Evolutionary conservation across 257 asterid species (phyloP), one percentile per base, ranked within the genome.

Genomic region (Sherardia arvensis): DNA sequence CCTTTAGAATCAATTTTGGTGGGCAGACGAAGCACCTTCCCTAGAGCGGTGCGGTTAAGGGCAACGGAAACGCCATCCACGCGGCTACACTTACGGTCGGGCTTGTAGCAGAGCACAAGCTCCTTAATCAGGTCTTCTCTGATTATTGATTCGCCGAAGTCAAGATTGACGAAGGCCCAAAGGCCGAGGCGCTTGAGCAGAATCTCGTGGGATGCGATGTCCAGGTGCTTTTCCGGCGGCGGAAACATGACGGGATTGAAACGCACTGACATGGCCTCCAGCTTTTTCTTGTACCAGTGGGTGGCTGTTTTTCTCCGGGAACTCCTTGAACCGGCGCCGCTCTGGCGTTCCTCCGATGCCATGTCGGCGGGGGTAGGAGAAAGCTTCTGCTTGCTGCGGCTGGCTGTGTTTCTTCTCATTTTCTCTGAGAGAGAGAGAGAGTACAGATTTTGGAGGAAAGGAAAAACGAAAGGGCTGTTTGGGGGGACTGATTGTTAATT

Each of bases 151-250:
- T 20, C 22, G 34, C 30, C 59, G 29, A 70, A 70, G 22, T 70
- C 59, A 7, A 70, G 48, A 32, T 62, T 62, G 1, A 70, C 36
- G 27, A 70, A 70, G 43, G 40, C 45, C 74, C 74, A 70, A 4
- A 70, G 29, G 27, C 69, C 69, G 34, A 70, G 12, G 11, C 34
- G 32, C 33, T 14, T 21, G 12, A 70, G 64, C 62, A 70, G 57
- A 40, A 6, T 12, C 15, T 56, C 20, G 45, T 54, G 58, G 1
- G 18, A 15, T 7, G 38, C 34, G 32, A 70, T 7, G 10, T 54
- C 28, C 17, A 29, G 26, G 28, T 25, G 25, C 47, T 14, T 47
- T 17, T 12, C 51, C 15, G 57, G 11, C 8, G 69, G 53, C 54
- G 62, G 36, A 70, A 62, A 70, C 9, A 59, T 59, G 4, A 70